Evolutionary conservation across 192 early-diverging fungal genomes (phyloP), one percentile per base, ranked within the genome.

Genomic region (Tieghemiomyces parasiticus): DNA sequence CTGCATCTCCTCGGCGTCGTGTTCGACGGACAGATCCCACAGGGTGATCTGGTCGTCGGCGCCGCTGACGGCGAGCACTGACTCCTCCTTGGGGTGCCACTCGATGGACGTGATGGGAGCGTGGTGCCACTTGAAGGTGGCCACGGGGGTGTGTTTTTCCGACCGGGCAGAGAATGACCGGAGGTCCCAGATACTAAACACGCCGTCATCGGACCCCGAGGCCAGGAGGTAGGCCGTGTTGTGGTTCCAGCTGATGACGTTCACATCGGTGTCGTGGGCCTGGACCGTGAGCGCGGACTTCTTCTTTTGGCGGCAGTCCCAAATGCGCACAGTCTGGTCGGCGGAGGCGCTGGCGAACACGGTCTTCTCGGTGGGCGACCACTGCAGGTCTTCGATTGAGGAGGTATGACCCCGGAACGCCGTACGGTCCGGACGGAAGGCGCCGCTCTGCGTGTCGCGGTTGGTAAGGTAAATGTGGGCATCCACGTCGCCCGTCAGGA

Each of bases 11-110:
- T 97, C 95, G 8, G 86, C 78, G 68, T 99, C 95, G 35, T 84
- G 78, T 71, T 99, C 95, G 12, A 97, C 86, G n/a, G 91, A 88
- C 58, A 99, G 75, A 71, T 99, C 95, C 95, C 95, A 99, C 32
- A 99, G 65, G 32, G 95, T 93, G 49, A 94, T 65, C 75, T 99
- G 95, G 66, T 99, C 83, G 71, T 99, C 95, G 13, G 86, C 93
- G 6, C 94, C 94, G 19, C 87, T 69, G 35, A 91, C 92, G 14
- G 85, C 92, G 44, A 99, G 68, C 26, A 95, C 81, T 12, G 91
- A 94, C 61, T 88, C 85, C 65, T 99, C 95, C 1, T 75, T 83
- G 4, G 92, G 91, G 60, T 91, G 85, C 93, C 93, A 99, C 74
- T 99, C 95, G 63, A 99, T 91, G 20, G 91, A 93, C 0, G 94